Percentiles rank a stretch among this genome's conserved stretches.
These are phyloP conservation scores for Penicillium sp. DNA, from an alignment of 2,329 filamentous ascomycete species.

Conservation along the genomic window DNA sequence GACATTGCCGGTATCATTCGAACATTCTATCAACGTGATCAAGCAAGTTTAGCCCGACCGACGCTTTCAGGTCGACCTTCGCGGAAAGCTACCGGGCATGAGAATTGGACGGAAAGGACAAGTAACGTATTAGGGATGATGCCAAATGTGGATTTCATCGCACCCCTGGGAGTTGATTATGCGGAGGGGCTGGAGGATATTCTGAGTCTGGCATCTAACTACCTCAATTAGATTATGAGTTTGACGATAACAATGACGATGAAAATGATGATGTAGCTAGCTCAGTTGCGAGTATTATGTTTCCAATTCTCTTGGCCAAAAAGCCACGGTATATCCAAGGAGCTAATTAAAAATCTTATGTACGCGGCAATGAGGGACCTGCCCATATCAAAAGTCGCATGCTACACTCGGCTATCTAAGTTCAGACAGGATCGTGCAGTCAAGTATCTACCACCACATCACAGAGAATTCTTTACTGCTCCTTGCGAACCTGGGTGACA, in stretches of 20 bases:
- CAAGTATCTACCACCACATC: background rate
- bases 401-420: background rate
- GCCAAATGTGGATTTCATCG: slow-evolving; percentile 1
- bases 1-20: slow-evolving; percentile 19
- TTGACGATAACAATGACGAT: background rate
- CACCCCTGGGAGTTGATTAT: slow-evolving; percentile 12
- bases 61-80: background rate
- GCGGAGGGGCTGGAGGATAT: slow-evolving; percentile 20
- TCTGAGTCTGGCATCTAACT: slow-evolving; percentile 15
- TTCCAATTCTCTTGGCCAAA: background rate
- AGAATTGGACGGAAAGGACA: slow-evolving; percentile 5
- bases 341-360: slow-evolving; percentile 10
- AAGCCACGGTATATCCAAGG: background rate
- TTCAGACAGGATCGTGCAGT: background rate
- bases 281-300: background rate
- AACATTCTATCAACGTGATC: slow-evolving; percentile 15
- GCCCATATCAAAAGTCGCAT: background rate
- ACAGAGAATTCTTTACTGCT: slow-evolving; percentile 1
- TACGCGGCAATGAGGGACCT: slow-evolving; percentile 1
- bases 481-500: slow-evolving; percentile 23
- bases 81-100: background rate
- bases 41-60: background rate
- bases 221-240: background rate
- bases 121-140: background rate
- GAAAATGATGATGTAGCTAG: background rate